Evolutionary conservation across 768 basidiomycete genomes (phyloP), one percentile per base, ranked within the genome.

Genomic region (Holtermannia corniformis): DNA sequence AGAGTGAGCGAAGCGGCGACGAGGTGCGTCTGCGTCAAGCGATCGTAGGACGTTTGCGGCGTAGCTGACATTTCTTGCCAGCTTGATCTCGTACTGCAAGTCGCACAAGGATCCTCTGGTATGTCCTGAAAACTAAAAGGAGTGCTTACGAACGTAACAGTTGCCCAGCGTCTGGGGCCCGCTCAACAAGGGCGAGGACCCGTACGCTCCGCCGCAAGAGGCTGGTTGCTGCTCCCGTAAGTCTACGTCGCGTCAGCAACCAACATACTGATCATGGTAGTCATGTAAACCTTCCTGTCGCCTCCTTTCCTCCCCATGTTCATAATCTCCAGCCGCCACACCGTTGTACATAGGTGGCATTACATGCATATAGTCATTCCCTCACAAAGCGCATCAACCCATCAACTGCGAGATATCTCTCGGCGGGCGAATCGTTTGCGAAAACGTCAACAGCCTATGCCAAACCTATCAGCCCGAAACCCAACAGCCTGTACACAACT

Each of bases 91-190:
- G 44, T 95, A 88, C 72, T 92, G 89, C 80, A 89, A 88, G 75
- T 84, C 83, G 41, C 95, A 90, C 27, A 87, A 86, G 69, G 92
- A 95, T 55, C 71, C 73, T 26, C 63, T 74, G 52, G 72, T 73
- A 47, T 42, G 69, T 63, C 1, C 12, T 13, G n/a, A 16, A 14
- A 14, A 13, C 14, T 47, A 23, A 5, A 0, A 28, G 27, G 44
- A 28, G 22, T 50, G 37, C 50, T 48, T 23, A 37, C 47, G 20
- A 22, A 49, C 37, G 40, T 24, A 63, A 21, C 65, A 91, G 86
- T 85, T 93, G 46, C 91, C 92, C 22, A 90, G 87, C 19, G 88
- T 99, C 1, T 99, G 95, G 95, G 95, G 95, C 10, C 84, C 87
- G 21, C 83, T 93, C n/a, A 82, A 82, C 59, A 87, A 86, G 67